phyloP scores from a whole-genome alignment of 1,139 yeast genomes.

The Suhomyces chickasaworum region DNA sequence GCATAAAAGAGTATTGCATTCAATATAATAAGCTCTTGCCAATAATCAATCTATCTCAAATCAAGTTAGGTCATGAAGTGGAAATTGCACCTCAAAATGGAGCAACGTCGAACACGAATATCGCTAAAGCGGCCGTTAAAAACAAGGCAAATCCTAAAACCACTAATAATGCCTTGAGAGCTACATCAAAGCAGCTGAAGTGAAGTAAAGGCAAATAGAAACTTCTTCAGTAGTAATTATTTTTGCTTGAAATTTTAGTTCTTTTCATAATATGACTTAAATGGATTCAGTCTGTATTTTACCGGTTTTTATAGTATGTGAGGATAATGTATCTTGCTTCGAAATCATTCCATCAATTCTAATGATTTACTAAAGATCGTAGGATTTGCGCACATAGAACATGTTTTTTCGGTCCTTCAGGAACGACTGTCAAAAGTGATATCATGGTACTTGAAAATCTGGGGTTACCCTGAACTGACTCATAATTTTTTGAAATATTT shows the following conservation, averaged over 20 bases:
- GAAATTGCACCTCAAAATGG: constrained; percentile 34
- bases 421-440: neutral
- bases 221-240: neutral
- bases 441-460: neutral
- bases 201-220: neutral
- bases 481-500: constrained; percentile 16
- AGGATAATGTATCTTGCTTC: neutral
- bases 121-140: constrained; percentile 2
- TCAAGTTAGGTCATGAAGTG: constrained; percentile 50
- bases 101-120: constrained; percentile 16
- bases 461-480: constrained; percentile 40
- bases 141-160: neutral
- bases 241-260: neutral
- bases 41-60: constrained; percentile 52
- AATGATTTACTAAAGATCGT: neutral
- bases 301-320: neutral
- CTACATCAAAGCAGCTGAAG: neutral
- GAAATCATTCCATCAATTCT: neutral
- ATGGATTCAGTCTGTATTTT: neutral
- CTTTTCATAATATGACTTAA: neutral
- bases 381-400: neutral
- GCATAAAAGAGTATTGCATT: constrained; percentile 45
- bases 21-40: constrained; percentile 51
- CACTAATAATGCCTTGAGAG: neutral
- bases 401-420: neutral